Conservation (phyloP, 306 rosid genomes). For the Coriaria nepalensis region DNA sequence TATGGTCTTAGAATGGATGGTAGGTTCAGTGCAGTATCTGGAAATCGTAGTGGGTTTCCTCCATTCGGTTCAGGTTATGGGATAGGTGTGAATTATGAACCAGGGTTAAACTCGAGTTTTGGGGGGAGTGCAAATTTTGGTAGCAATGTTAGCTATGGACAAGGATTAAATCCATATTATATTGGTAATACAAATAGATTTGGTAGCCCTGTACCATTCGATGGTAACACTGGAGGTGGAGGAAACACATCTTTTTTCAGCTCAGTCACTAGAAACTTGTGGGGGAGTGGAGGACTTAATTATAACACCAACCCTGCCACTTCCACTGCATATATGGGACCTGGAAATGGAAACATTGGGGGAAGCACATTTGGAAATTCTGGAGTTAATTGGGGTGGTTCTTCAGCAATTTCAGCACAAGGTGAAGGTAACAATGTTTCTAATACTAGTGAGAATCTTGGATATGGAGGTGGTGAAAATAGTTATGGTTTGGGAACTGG, state of each 20-base stretch:
- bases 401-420: slow-evolving; percentile 49
- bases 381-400: slow-evolving; percentile 62
- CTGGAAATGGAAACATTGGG: slow-evolving; percentile 56
- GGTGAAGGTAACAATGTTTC: slow-evolving; percentile 51
- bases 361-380: slow-evolving; percentile 57
- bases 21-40: slow-evolving; percentile 75
- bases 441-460: slow-evolving; percentile 47
- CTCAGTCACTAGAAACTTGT: slow-evolving; percentile 59
- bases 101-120: slow-evolving; percentile 64
- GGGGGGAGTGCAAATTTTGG: slow-evolving; percentile 62
- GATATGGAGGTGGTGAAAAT: slow-evolving; percentile 57
- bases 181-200: slow-evolving; percentile 59
- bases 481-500: slow-evolving; percentile 59
- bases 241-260: slow-evolving; percentile 74
- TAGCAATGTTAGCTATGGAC: slow-evolving; percentile 59
- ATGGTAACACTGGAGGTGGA: slow-evolving; percentile 43
- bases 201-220: slow-evolving; percentile 48
- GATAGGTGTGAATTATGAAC: slow-evolving; percentile 68
- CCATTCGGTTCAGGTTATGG: slow-evolving; percentile 84
- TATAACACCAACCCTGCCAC: slow-evolving; percentile 56
- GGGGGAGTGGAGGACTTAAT: slow-evolving; percentile 76
- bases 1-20: slow-evolving; percentile 68
- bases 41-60: slow-evolving; percentile 73
- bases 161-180: slow-evolving; percentile 69
- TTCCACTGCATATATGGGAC: slow-evolving; percentile 53